These are phyloP conservation scores for Cichorium intybus DNA, from an alignment of 140 eudicot genomes.

Conservation along the genomic window DNA sequence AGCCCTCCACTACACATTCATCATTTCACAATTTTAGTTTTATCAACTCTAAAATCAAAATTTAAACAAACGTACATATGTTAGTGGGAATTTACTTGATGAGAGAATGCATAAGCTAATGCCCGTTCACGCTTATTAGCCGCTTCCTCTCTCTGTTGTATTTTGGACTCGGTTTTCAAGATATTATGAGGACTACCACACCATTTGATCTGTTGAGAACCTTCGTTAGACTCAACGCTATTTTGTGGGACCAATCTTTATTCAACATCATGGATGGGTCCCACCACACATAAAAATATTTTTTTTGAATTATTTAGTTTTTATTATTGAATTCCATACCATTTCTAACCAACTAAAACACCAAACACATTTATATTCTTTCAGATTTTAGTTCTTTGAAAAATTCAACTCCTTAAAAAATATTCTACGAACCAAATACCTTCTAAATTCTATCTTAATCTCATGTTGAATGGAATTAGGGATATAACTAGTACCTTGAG, in stretches of 20 bases:
- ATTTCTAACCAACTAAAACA: no score
- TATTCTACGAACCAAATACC: no score
- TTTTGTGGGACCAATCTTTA: neutral
- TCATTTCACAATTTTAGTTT: neutral
- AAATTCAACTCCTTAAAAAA: no score
- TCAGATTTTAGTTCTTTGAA: no score
- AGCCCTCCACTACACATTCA: conserved; percentile 51
- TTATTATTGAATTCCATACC: no score
- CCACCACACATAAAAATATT: no score
- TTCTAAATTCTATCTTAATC: no score
- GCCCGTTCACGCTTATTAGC: conserved; percentile 60
- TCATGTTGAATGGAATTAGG: neutral
- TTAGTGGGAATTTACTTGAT: conserved; percentile 34
- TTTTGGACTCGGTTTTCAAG: conserved; percentile 39
- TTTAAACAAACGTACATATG: neutral
- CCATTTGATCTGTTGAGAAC: conserved; percentile 51
- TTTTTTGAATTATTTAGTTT: no score
- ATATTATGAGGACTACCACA: conserved; percentile 42
- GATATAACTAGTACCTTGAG: conserved; percentile 33
- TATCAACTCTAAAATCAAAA: neutral
- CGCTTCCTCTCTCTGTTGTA: conserved; percentile 54
- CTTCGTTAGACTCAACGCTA: neutral
- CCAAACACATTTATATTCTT: no score
- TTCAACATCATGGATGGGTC: neutral
- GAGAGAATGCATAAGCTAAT: conserved; percentile 67